Evolutionary conservation across 179 eudicot genomes (phyloP), one percentile per base, ranked within the genome.

Genomic region (Patellifolia procumbens): DNA sequence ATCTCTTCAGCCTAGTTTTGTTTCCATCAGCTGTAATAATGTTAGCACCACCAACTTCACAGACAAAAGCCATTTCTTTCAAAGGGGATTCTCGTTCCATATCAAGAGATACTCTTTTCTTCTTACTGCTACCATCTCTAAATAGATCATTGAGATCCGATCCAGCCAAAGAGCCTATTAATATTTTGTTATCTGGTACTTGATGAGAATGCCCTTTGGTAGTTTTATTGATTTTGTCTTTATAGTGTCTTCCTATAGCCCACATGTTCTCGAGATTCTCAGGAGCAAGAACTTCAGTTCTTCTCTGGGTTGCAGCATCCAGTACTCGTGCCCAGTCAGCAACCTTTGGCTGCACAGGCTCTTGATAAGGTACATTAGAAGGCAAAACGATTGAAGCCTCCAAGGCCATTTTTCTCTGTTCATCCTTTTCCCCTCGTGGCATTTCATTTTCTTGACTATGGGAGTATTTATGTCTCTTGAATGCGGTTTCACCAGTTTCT

Each of bases 261-360:
- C 98, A 93, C 98, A 95, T 87, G 78, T 91, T 95, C 70, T 95
- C 99, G 70, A 95, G 97, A 89, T 93, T 95, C 80, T 95, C 99
- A 79, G 99, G 98, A 85, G 87, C 88, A 78, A 95, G 91, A 73
- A 95, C 94, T 89, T 95, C 98, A 35, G 94, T 86, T 83, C 99
- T 89, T 83, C 97, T 89, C 85, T 89, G 99, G 29, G 93, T 88
- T 82, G 99, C 97, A 77, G 97, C 99, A 79, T 93, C 97, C 74
- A 93, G 81, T 49, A 82, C 83, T 67, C 97, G 82, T 7, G 96
- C 98, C 99, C 98, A 95, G 67, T 88, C 98, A 74, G 91, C 91
- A 45, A 89, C 81, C 53, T 81, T 88, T 55, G 89, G 83, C 13
- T 90, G 90, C 76, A 68, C 59, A 46, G 82, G 34, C 68, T 87